Conservation (phyloP, 2,329 filamentous ascomycete species). For the Fusarium tupiense region DNA sequence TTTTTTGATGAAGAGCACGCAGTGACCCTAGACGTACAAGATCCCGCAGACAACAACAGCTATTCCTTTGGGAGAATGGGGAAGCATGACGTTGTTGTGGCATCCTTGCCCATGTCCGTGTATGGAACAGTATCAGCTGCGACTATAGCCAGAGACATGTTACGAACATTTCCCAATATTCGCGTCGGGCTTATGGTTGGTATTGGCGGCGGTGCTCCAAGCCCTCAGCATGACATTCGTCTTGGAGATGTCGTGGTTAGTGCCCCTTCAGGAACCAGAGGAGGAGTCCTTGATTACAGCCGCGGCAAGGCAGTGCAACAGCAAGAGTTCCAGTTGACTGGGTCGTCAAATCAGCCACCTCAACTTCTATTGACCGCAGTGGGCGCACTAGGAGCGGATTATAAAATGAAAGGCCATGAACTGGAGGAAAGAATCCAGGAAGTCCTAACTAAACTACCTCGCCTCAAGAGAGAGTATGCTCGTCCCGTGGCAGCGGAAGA, state of each 20-base stretch:
- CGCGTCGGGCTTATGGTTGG: neutral
- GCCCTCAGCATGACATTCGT: neutral
- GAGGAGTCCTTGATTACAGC: accelerated
- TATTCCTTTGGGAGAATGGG: neutral
- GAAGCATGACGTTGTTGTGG: neutral
- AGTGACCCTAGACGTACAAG: neutral
- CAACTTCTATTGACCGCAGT: neutral
- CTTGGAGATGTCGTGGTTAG: neutral
- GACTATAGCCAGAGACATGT: neutral
- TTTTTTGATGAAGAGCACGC: neutral
- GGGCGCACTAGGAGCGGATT: accelerated
- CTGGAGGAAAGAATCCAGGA: neutral
- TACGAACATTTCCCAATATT: neutral
- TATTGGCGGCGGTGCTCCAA: neutral
- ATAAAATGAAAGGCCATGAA: neutral
- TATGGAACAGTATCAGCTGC: neutral
- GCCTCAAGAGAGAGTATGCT: neutral
- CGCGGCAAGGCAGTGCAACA: neutral
- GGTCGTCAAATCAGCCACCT: neutral
- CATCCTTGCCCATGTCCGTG: neutral
- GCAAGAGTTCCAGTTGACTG: neutral
- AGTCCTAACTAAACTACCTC: neutral
- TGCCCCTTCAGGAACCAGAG: accelerated
- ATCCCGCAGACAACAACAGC: accelerated
- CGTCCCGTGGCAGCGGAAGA: neutral